A percentile compares a stretch with the other conserved stretches of the same genome.
Conservation (phyloP, 2,329 filamentous ascomycete species). For the Pyrenochaeta sp. region DNA sequence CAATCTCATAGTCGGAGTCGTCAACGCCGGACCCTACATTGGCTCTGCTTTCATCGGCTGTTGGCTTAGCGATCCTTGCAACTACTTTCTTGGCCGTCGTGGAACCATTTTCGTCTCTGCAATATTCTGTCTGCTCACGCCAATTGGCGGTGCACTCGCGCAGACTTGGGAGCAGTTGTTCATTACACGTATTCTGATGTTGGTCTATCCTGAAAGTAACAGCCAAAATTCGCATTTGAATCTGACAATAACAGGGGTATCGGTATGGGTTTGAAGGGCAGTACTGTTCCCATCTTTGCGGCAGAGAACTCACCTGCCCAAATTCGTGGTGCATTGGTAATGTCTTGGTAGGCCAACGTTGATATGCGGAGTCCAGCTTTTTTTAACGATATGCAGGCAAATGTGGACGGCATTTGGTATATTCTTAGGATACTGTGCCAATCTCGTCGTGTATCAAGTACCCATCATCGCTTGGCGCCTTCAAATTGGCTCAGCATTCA, state of each 20-base stretch:
- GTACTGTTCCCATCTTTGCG: conserved; percentile 46
- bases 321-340: conserved; percentile 49
- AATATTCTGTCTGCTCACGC: conserved; percentile 33
- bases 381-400: conserved; percentile 14
- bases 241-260: conserved; percentile 37
- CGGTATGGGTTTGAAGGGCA: conserved; percentile 45
- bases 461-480: conserved; percentile 46
- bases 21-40: conserved; percentile 39
- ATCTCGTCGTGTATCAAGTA: conserved; percentile 56
- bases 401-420: conserved; percentile 40
- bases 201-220: not conserved
- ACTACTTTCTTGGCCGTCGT: conserved; percentile 36
- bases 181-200: conserved; percentile 29
- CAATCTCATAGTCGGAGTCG: conserved; percentile 22
- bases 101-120: conserved; percentile 41
- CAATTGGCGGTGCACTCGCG: conserved; percentile 31
- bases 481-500: conserved; percentile 51
- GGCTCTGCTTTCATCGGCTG: conserved; percentile 38
- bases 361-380: conserved; percentile 34
- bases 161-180: conserved; percentile 35
- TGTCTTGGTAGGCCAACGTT: conserved; percentile 52
- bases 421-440: conserved; percentile 58
- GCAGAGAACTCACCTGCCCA: conserved; percentile 46
- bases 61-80: conserved; percentile 39
- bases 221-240: too few relatives aligned